Conservation (phyloP, 768 basidiomycete species). For the Clitopilus hobsonii region DNA sequence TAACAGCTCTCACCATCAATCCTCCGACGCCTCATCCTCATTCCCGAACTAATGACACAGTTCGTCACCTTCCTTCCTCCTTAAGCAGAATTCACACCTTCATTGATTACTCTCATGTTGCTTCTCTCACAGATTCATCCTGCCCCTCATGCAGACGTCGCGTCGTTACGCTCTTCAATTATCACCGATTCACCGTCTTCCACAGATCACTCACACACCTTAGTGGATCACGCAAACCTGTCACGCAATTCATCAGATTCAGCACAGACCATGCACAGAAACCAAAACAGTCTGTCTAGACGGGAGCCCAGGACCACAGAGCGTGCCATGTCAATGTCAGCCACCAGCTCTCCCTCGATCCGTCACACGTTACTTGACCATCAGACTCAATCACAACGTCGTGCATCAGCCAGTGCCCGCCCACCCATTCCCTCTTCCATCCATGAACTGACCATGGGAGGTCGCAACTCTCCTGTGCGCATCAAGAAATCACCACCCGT, state of each 20-base stretch:
- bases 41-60: conserved; percentile 19
- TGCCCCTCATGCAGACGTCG: conserved; percentile 55
- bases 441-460: conserved; percentile 22
- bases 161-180: conserved; percentile 38
- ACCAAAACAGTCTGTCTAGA: conserved; percentile 32
- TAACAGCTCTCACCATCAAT: conserved; percentile 9
- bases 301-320: conserved; percentile 62
- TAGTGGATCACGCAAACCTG: conserved; percentile 19
- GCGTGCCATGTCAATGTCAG: conserved; percentile 74
- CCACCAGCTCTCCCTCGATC: conserved; percentile 41
- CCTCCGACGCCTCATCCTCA: conserved; percentile 20
- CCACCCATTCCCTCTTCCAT: conserved; percentile 25
- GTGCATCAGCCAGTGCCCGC: conserved; percentile 9
- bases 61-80: conserved; percentile 1
- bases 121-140: conserved; percentile 30
- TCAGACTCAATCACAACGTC: conserved; percentile 1
- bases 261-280: conserved; percentile 51
- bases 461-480: conserved; percentile 35
- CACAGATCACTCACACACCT: conserved; percentile 24
- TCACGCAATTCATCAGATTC: conserved; percentile 71
- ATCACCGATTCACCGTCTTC: conserved; percentile 39
- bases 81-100: background rate
- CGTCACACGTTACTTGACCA: conserved; percentile 22
- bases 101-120: conserved; percentile 2
- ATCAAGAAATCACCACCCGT: conserved; percentile 68